Conservation (phyloP, 2,329 filamentous ascomycete species). For the Fusarium annulatum region DNA sequence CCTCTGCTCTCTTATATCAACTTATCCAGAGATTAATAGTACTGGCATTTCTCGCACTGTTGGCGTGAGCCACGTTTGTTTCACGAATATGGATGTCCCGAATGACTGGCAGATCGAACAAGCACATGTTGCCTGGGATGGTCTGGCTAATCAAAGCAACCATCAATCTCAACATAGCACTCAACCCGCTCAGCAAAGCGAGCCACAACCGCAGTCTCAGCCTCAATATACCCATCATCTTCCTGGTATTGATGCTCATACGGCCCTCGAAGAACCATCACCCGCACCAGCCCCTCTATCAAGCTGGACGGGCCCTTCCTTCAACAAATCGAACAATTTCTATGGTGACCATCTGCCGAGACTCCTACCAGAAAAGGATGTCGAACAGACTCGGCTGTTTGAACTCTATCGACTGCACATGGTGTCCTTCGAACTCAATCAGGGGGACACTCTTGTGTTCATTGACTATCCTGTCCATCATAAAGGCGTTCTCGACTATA, state of each 20-base stretch:
- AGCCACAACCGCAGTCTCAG: background rate
- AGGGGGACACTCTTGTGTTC: slow-evolving; percentile 59
- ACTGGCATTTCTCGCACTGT: background rate
- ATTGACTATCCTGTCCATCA: slow-evolving; percentile 52
- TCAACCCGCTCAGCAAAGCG: background rate
- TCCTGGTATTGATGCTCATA: background rate
- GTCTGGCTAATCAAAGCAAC: background rate
- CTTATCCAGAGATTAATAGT: background rate
- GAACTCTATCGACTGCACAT: slow-evolving; percentile 46
- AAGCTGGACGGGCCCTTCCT: slow-evolving; percentile 23
- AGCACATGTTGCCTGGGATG: background rate
- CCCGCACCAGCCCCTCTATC: slow-evolving; percentile 13
- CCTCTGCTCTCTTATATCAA: background rate
- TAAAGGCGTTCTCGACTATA: slow-evolving; percentile 22
- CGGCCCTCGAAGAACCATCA: background rate
- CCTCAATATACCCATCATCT: background rate
- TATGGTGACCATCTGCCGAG: background rate
- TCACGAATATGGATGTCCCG: slow-evolving; percentile 13
- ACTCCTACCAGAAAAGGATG: slow-evolving; percentile 27
- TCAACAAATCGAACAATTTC: slow-evolving; percentile 30
- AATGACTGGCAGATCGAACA: slow-evolving; percentile 11
- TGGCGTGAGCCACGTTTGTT: background rate
- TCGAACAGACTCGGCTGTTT: slow-evolving; percentile 37
- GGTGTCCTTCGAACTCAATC: slow-evolving; percentile 40
- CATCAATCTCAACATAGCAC: background rate